These are phyloP conservation scores for Colletotrichum liriopes DNA, from an alignment of 2,329 filamentous ascomycete species.

Conservation along the genomic window DNA sequence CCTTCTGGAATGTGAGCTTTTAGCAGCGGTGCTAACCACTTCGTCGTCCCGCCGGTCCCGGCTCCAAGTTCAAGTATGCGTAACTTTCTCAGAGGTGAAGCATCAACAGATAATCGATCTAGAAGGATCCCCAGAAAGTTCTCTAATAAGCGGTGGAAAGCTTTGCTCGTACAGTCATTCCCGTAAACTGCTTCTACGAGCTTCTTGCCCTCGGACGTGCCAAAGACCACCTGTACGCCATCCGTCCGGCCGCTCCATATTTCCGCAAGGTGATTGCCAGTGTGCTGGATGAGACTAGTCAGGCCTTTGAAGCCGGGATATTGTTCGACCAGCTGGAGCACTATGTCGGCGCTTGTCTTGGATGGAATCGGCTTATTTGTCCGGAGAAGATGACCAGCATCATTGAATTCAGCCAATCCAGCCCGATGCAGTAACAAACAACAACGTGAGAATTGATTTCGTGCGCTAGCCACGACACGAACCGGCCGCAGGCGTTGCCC, in stretches of 20 bases:
- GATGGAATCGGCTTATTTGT: too few species aligned
- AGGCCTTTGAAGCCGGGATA: not conserved
- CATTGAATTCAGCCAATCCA: too few species aligned
- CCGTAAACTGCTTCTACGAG: slow-evolving; percentile 15
- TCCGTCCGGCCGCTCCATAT: slow-evolving; percentile 7
- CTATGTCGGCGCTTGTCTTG: too few species aligned
- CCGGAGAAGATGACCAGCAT: too few species aligned
- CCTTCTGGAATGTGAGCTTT: slow-evolving; percentile 45
- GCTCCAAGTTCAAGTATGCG: slow-evolving; percentile 24
- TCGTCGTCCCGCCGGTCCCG: slow-evolving; percentile 25
- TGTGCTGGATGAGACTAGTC: not conserved
- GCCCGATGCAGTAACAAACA: not conserved
- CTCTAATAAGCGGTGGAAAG: slow-evolving; percentile 14
- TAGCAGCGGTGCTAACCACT: slow-evolving; percentile 47
- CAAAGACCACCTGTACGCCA: slow-evolving; percentile 14
- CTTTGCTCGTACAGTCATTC: slow-evolving; percentile 8
- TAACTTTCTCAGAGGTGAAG: not conserved
- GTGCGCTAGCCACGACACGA: not conserved
- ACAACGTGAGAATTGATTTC: not conserved
- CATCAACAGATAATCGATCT: not conserved
- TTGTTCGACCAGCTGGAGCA: too few species aligned
- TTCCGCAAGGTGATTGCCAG: not conserved
- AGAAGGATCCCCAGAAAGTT: slow-evolving; percentile 7
- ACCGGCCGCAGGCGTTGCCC: not conserved
- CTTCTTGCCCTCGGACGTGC: slow-evolving; percentile 5